Evolutionary conservation across 176 grass and related monocot genomes (phyloP), one percentile per base, ranked within the genome.

Genomic region (Tillandsia fasciculata): DNA sequence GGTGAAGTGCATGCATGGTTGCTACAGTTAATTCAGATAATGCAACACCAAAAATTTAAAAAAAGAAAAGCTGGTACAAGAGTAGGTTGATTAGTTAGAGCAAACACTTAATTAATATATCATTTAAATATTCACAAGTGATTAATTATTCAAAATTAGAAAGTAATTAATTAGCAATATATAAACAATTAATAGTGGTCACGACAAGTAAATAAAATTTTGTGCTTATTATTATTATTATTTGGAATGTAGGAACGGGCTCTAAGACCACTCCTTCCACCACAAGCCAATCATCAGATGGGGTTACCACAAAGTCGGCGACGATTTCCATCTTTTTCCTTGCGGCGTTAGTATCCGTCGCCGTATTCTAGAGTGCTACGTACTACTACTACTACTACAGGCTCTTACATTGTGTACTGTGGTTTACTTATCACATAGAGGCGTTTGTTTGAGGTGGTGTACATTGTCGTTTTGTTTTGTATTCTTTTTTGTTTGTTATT

Each of bases 201-300:
- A 56, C 14, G 51, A 27, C 9, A 51, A 78, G 70, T 48, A 58
- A 9, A n/a, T 33, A 33, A 42, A 7, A 6, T 42, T 42, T 33
- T 33, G 29, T 4, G 3, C 29, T 33, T 33, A 33, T 33, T 33
- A 27, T 53, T 7, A 26, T 80, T 17, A 22, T 48, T 27, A 5
- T 79, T 70, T 3, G 76, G 3, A 48, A 42, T 48, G 11, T 27
- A 80, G 87, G 82, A 73, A 14, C 69, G 51, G 83, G 75, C 65
- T 70, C 82, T 3, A 85, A 82, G 69, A 77, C 51, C 47, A 76
- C 82, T 15, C 63, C 72, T 42, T 49, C 64, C 17, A 54, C 64
- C 54, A 77, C 20, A 53, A 28, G 48, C 53, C 64, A 26, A 51
- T 66, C 54, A 24, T 56, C 28, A 8, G 63, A 50, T 17, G 48